Base-by-base conservation (phyloP, 2,329 filamentous ascomycete genomes). In the Trichoderma afroharzianum region DNA sequence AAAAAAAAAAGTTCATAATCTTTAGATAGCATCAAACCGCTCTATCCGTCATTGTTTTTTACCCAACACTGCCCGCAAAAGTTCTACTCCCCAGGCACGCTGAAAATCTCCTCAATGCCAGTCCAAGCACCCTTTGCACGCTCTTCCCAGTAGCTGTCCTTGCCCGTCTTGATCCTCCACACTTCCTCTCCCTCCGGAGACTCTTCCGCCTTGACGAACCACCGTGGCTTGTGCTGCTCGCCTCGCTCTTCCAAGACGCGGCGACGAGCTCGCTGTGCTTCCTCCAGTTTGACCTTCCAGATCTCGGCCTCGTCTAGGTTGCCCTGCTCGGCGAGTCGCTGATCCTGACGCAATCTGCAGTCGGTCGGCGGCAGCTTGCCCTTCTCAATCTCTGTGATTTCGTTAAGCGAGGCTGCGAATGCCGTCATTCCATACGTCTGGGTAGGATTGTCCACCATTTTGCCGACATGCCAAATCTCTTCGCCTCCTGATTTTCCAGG, bases 61-160 rank as follows among this genome's bases (percentile, higher is more conserved):
- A 70, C 59, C 68, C 68, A 70, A 70, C 71, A 59, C 9, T 30
- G 43, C 36, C 67, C 55, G 72, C 36, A 47, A 63, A 50, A 71
- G 71, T 26, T 72, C 76, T 77, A 80, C 70, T 75, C 72, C 18
- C 75, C 74, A 18, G 76, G 73, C 68, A 77, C 77, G 15, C 78
- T 76, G 75, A 88, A 90, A 67, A 90, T 83, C 61, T 87, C 81
- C 74, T 85, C 82, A 39, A 88, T 80, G 6, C 86, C 86, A 4
- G 78, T 80, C 93, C 93, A 97, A 70, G 84, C 84, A 1, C 91
- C 91, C 74, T 84, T 88, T 3, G 85, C 87, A 73, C 95, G 88
- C 82, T 93, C 91, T 79, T 97, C 95, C 96, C 96, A 99, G 82
- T 99, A 99, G 9, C 93, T 91, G 21, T 97, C 94, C 81, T 92